Percentiles rank a stretch among this genome's conserved stretches.
Conservation (phyloP, 192 early-diverging fungal genomes). For the Kickxella alabastrina region DNA sequence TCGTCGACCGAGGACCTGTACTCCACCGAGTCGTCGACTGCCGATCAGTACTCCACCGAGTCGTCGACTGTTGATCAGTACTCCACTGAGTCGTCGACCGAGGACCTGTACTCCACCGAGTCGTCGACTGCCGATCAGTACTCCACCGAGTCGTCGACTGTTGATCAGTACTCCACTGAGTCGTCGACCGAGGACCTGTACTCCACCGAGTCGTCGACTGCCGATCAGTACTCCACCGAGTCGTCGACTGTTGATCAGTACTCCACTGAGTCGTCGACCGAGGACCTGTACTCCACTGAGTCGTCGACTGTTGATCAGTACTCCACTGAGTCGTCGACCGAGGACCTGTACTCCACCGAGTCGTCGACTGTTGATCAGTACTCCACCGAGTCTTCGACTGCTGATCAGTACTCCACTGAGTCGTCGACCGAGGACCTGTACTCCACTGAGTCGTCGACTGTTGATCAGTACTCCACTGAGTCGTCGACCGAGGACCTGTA, state of each 20-base stretch:
- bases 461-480: too few species aligned
- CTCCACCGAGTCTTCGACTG: neutral
- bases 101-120: neutral
- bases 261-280: neutral
- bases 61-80: neutral
- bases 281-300: slow-evolving; percentile 2
- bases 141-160: too few species aligned
- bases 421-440: neutral
- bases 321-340: neutral
- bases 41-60: neutral
- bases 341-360: neutral
- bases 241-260: neutral
- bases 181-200: neutral
- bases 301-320: neutral
- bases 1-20: neutral
- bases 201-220: neutral
- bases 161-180: too few species aligned
- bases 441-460: too few species aligned
- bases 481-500: neutral
- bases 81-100: neutral
- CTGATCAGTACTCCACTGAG: neutral
- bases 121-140: neutral
- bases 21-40: neutral
- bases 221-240: neutral
- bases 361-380: neutral